These are phyloP conservation scores for Perkinsela sp. DNA, from an alignment of 208 protist genomes.

Conservation along the genomic window DNA sequence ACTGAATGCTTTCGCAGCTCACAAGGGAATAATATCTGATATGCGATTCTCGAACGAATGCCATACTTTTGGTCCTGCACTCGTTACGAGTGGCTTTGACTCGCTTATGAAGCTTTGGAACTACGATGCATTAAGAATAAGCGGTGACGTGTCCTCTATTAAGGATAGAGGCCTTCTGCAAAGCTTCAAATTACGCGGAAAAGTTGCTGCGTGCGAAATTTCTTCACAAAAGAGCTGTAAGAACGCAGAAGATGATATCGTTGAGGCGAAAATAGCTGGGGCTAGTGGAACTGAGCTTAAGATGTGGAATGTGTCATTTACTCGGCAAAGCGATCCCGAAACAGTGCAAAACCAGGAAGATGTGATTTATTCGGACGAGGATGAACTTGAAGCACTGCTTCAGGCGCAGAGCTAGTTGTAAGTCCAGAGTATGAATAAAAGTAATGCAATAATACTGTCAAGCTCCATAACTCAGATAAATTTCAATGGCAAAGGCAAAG, in stretches of 20 bases:
- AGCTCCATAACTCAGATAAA: too few relatives aligned
- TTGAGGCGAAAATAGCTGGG: too few relatives aligned
- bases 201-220: not conserved
- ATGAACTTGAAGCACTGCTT: not conserved
- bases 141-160: not conserved
- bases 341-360: too few relatives aligned
- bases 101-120: not conserved
- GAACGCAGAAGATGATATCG: too few relatives aligned
- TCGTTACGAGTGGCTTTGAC: not conserved
- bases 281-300: too few relatives aligned
- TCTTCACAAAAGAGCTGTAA: too few relatives aligned
- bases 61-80: not conserved
- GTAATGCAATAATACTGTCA: too few relatives aligned
- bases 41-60: not conserved
- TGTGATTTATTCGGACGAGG: not conserved
- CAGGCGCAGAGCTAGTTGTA: not conserved
- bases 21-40: not conserved
- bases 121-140: not conserved
- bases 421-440: too few relatives aligned
- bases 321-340: too few relatives aligned
- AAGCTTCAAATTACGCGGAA: not conserved
- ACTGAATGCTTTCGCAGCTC: not conserved
- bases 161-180: not conserved
- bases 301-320: too few relatives aligned
- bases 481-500: conserved; percentile 10